Conservation (phyloP, 2,329 filamentous ascomycete species). For the Cercospora sojina region DNA sequence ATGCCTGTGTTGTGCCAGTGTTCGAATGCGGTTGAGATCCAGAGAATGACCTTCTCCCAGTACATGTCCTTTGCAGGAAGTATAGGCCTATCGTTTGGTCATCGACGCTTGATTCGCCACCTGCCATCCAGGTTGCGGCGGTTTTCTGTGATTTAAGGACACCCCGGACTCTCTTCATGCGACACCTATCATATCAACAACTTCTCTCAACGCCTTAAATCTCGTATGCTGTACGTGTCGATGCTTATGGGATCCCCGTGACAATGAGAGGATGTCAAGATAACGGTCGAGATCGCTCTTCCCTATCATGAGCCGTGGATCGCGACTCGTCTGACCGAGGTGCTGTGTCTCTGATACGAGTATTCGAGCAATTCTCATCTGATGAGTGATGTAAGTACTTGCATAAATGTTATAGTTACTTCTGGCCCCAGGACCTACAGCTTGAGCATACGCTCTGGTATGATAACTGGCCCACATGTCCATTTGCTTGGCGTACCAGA, state of each 20-base stretch:
- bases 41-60: too few species aligned
- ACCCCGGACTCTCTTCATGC: not conserved
- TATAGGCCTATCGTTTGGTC: too few species aligned
- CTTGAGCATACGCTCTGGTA: not conserved
- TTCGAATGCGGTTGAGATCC: not conserved
- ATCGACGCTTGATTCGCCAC: too few species aligned
- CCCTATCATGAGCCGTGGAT: not conserved
- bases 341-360: not conserved
- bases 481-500: not conserved
- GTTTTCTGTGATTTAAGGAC: too few species aligned
- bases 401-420: too few species aligned
- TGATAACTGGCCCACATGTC: not conserved
- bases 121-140: too few species aligned
- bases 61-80: too few species aligned
- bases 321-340: not conserved
- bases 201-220: not conserved
- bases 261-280: not conserved
- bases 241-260: not conserved
- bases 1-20: not conserved
- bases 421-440: not conserved
- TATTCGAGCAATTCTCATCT: not conserved
- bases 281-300: not conserved
- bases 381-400: not conserved
- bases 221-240: not conserved
- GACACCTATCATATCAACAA: not conserved